Base-by-base conservation (phyloP, 1,284 basidiomycete genomes). In the Xerocomus subilludens region DNA sequence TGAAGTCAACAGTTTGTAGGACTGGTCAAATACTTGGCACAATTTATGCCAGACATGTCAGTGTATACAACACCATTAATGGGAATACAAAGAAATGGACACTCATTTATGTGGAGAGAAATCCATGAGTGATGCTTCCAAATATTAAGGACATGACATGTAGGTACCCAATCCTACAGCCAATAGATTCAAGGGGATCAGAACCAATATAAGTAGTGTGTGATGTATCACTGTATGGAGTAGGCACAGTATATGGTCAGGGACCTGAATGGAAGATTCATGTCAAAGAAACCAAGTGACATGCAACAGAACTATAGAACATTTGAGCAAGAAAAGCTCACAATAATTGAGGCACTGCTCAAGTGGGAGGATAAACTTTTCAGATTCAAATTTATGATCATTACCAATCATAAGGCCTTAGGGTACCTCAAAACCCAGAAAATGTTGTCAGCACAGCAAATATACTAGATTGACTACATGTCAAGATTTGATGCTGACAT, bases 191-290 rank as follows among this genome's bases (percentile, higher is more conserved):
- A 2, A 21, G 32, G 13, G 33, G 35, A 21, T 9, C 32, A 9
- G 83, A 86, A 56, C 81, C 84, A 0, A 87, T 88, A 9, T 88
- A 86, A 85, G 66, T 88, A 0, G 85, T 88, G 5, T 86, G 85
- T 65, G 84, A 89, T 62, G 84, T 85, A 0, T 88, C 85, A 0
- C 78, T 82, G 0, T 79, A 81, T 4, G 85, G 87, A 0, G 75
- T 87, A 1, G 85, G 87, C 0, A 83, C 84, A 0, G 77, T 87
- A 74, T 85, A 86, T 88, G n/a, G 62, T 8, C 62, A 63, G 21
- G 62, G 62, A 9, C 16, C 38, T 18, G 11, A 63, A 23, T 47
- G 86, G 86, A 74, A 80, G n/a, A 80, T 87, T 88, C 69, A 84
- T 86, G 68, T 70, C 53, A 13, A 63, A 56, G 21, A 70, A 70